phyloP scores from a whole-genome alignment of 23 red algal species.

The Pyropia haitanensis region DNA sequence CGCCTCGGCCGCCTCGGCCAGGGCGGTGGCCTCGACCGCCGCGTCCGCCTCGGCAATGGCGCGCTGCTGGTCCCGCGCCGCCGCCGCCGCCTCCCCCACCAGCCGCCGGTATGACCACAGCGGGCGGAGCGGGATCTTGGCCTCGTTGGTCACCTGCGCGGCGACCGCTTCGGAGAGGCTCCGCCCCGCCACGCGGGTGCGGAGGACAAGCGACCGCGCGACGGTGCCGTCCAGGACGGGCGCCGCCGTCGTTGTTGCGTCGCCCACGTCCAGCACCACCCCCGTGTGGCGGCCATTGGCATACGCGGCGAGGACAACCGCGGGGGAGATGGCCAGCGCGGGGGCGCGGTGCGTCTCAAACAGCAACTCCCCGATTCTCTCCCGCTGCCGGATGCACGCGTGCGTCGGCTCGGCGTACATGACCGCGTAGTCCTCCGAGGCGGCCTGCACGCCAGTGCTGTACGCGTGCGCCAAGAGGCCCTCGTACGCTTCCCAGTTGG shows the following conservation, averaged over 20 bases:
- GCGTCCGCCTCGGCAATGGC: too few species aligned
- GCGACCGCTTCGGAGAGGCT: constrained; percentile 21
- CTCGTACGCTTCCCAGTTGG: constrained; percentile 87
- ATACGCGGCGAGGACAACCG: constrained; percentile 66
- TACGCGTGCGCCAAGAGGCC: constrained; percentile 55
- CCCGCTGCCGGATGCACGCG: constrained; percentile 53
- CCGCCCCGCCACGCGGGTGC: constrained; percentile 45
- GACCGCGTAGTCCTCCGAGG: constrained; percentile 69
- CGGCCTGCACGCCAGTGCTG: constrained; percentile 30
- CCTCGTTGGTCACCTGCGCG: neutral
- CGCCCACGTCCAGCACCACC: constrained; percentile 83
- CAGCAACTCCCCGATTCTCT: constrained; percentile 74
- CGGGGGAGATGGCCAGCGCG: constrained; percentile 54
- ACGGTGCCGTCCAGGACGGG: constrained; percentile 83
- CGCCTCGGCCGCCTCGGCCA: constrained; percentile 47
- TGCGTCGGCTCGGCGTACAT: constrained; percentile 74
- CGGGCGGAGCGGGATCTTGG: constrained; percentile 13
- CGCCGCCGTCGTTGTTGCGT: constrained; percentile 52
- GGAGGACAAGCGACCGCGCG: constrained; percentile 46
- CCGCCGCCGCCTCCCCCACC: constrained; percentile 1
- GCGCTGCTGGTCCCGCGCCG: too few species aligned
- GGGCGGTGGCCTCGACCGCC: neutral
- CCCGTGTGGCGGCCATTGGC: constrained; percentile 76
- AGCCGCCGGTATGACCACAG: constrained; percentile 46
- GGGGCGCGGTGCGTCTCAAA: constrained; percentile 95